These are phyloP conservation scores for Cordyceps pruinosa DNA, from an alignment of 2,329 filamentous ascomycete genomes.

Conservation along the genomic window DNA sequence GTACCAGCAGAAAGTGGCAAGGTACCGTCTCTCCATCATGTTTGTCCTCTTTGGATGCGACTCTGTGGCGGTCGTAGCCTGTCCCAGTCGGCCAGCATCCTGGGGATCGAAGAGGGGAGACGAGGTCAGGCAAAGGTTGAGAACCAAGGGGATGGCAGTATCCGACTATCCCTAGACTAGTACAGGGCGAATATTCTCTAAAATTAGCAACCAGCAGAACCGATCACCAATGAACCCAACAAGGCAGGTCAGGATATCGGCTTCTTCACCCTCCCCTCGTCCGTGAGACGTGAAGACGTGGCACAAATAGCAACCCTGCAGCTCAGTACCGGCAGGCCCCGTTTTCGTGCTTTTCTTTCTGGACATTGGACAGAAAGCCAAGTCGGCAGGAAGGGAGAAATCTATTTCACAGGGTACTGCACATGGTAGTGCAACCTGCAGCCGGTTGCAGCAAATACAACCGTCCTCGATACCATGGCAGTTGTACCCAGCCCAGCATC, in stretches of 20 bases:
- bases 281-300: no score
- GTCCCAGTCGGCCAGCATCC: no score
- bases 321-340: not conserved
- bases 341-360: not conserved
- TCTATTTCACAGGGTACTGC: not conserved
- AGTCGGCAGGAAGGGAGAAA: not conserved
- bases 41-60: constrained; percentile 4
- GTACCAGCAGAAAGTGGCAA: not conserved
- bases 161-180: no score
- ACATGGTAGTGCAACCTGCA: not conserved
- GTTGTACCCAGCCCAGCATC: not conserved
- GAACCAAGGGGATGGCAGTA: no score
- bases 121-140: no score
- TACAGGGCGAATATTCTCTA: no score
- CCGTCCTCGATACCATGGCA: not conserved
- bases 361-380: not conserved
- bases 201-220: no score
- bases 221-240: no score
- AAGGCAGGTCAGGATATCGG: not conserved
- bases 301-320: not conserved
- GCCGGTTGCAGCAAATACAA: not conserved
- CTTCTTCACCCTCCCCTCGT: not conserved
- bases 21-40: not conserved
- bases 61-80: constrained; percentile 5
- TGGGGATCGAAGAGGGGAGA: no score